These are phyloP conservation scores for Ogataea chonburiensis DNA, from an alignment of 805 yeast species.

Conservation along the genomic window DNA sequence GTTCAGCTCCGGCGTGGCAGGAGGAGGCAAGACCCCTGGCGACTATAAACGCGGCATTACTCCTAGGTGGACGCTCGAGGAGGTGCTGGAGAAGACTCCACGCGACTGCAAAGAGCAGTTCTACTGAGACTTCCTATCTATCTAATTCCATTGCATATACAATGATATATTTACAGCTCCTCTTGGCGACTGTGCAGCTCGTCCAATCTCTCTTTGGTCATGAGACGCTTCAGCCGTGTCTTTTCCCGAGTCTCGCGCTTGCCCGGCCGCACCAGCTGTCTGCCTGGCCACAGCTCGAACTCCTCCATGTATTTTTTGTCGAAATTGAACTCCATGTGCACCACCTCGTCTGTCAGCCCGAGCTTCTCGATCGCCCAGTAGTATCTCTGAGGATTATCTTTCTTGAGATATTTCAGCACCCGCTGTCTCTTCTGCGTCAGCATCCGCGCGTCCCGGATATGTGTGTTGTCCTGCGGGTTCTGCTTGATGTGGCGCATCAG, in stretches of 20 bases:
- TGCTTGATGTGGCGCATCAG: constrained; percentile 71
- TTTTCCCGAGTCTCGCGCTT: constrained; percentile 46
- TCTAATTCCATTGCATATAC: constrained; percentile 2
- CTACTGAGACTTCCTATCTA: constrained; percentile 21
- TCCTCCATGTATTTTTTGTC: constrained; percentile 76
- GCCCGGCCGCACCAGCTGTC: constrained; percentile 57
- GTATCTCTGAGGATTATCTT: constrained; percentile 76
- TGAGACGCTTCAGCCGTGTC: constrained; percentile 44
- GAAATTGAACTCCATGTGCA: constrained; percentile 78
- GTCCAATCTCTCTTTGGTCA: constrained; percentile 10
- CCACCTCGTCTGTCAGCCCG: constrained; percentile 80
- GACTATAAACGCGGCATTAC: constrained; percentile 49
- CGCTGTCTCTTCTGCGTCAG: constrained; percentile 88
- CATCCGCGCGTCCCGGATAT: constrained; percentile 71
- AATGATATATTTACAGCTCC: constrained; percentile 6
- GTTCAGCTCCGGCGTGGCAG: constrained; percentile 73
- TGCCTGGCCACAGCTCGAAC: constrained; percentile 75
- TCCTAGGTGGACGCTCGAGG: constrained; percentile 79
- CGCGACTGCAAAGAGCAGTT: constrained; percentile 47
- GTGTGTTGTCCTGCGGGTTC: constrained; percentile 69
- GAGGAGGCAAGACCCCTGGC: constrained; percentile 55
- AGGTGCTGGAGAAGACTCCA: constrained; percentile 70
- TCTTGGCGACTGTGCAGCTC: constrained; percentile 3
- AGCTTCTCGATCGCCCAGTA: constrained; percentile 82
- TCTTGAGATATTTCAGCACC: constrained; percentile 77